A percentile compares a stretch with the other conserved stretches of the same genome.
Conservation (phyloP, 805 yeast genomes). For the Wickerhamiella hasegawae region DNA sequence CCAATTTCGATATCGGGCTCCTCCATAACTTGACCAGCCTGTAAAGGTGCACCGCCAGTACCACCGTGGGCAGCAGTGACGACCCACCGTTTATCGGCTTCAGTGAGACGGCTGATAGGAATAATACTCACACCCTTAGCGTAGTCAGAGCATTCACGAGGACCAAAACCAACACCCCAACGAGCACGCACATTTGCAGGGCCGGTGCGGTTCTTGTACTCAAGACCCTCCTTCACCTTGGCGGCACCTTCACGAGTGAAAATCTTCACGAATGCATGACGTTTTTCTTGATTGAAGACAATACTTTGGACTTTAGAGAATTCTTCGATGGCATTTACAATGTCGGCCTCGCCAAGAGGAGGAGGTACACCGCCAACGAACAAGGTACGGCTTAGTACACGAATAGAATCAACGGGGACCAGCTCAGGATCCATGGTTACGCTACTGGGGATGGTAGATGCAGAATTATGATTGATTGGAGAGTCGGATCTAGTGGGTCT, state of each 20-base stretch:
- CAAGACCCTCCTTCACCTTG: slow-evolving; percentile 54
- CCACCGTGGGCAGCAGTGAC: slow-evolving; percentile 93
- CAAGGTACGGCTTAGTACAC: slow-evolving; percentile 76
- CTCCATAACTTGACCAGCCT: slow-evolving; percentile 69
- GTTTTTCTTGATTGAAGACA: slow-evolving; percentile 72
- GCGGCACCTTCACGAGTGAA: slow-evolving; percentile 88
- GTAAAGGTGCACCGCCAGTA: slow-evolving; percentile 73
- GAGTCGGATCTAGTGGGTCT: not conserved
- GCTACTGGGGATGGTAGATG: slow-evolving; percentile 36
- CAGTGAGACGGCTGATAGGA: slow-evolving; percentile 77
- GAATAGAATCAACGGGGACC: slow-evolving; percentile 56
- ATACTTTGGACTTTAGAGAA: slow-evolving; percentile 86
- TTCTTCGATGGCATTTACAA: slow-evolving; percentile 59
- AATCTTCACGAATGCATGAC: slow-evolving; percentile 92
- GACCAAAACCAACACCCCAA: slow-evolving; percentile 99
- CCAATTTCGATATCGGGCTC: slow-evolving; percentile 98
- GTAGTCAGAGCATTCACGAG: slow-evolving; percentile 95
- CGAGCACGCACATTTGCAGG: slow-evolving; percentile 59
- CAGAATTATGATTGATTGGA: too few species aligned
- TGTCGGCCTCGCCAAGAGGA: slow-evolving; percentile 58
- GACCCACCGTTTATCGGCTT: slow-evolving; percentile 85
- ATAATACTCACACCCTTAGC: slow-evolving; percentile 78
- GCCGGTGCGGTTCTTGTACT: slow-evolving; percentile 41
- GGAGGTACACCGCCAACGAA: slow-evolving; percentile 90
- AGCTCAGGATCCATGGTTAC: slow-evolving; percentile 53